phyloP scores from a whole-genome alignment of 2,329 filamentous ascomycete genomes.

The Diaporthe vaccinii region DNA sequence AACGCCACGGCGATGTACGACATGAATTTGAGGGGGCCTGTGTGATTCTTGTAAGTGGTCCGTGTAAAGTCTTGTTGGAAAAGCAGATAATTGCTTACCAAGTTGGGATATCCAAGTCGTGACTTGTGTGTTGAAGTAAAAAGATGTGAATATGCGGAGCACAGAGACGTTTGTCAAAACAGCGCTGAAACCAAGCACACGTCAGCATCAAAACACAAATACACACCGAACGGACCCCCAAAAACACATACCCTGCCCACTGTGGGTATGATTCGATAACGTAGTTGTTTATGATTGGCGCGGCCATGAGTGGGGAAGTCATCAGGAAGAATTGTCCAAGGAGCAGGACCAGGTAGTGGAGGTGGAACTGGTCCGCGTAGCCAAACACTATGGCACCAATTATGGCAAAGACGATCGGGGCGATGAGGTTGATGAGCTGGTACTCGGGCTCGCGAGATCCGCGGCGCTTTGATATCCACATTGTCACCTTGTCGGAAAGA shows the following conservation, averaged over 20 bases:
- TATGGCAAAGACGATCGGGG: conserved; percentile 13
- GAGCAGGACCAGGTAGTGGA: conserved; percentile 8
- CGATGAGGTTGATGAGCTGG: conserved; percentile 6
- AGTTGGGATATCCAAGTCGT: conserved; percentile 45
- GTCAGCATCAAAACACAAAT: neutral
- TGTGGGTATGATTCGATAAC: conserved; percentile 2
- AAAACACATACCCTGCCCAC: conserved; percentile 22
- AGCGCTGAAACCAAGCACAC: conserved; percentile 30
- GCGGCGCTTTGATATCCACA: conserved; percentile 36
- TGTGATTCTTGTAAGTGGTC: neutral
- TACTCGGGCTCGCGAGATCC: conserved; percentile 22
- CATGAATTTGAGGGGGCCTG: conserved; percentile 26
- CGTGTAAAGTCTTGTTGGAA: accelerated
- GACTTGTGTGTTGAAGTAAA: conserved; percentile 47
- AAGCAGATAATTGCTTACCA: neutral
- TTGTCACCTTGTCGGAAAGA: conserved; percentile 11
- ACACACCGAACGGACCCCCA: neutral
- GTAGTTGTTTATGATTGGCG: conserved; percentile 12
- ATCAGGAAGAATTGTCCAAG: conserved; percentile 6
- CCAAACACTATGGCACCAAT: conserved; percentile 1
- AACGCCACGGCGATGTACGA: conserved; percentile 4
- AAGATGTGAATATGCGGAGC: conserved; percentile 48
- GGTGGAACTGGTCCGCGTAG: conserved; percentile 2
- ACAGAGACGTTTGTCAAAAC: conserved; percentile 51
- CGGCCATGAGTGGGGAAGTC: neutral